Base-by-base conservation (phyloP, 257 asterid species). In the Leptodermis oblonga region DNA sequence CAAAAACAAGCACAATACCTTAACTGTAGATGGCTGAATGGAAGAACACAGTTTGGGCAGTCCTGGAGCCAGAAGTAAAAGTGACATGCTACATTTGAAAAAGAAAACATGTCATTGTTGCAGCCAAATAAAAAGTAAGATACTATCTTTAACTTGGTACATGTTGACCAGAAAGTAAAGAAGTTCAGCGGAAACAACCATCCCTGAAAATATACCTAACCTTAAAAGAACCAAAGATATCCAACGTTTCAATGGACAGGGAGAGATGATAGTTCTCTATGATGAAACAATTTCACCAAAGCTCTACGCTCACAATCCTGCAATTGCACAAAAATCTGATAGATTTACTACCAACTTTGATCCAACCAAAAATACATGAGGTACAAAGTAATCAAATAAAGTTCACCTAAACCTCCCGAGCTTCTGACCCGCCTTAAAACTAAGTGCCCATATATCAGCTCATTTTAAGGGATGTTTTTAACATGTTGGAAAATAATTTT, bases 221-320 rank as follows among this genome's bases (percentile, higher is more conserved):
- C 31, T 31, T 7, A 25, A 39, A 59, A 7, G 39, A 23, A 52
- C 63, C 49, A 52, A 66, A 54, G 33, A 45, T 48, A 56, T 39
- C 52, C 66, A 28, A 56, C n/a, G 31, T 39, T 56, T 71, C 68
- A 48, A 73, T 14, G 77, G 34, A 30, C 62, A 45, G 76, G 68
- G n/a, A 72, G 73, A 69, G 78, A 33, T 28, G 30, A 33, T 2
- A 25, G 62, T 49, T 26, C 73, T 67, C 84, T 79, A 54, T 82
- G 86, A 71, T 77, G 86, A 71, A 82, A 82, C 67, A 82, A 67
- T 74, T 82, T 82, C 42, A 52, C 84, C 25, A 82, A 65, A 51
- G 86, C 43, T 67, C 86, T 74, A 48, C 84, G 80, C 48, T 82
- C 84, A n/a, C 86, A 82, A 42, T 82, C 86, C 82, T 82, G 77